Percentiles rank a stretch among this genome's conserved stretches.
These are phyloP conservation scores for Byssothecium circinans DNA, from an alignment of 2,329 filamentous ascomycete genomes.

Conservation along the genomic window DNA sequence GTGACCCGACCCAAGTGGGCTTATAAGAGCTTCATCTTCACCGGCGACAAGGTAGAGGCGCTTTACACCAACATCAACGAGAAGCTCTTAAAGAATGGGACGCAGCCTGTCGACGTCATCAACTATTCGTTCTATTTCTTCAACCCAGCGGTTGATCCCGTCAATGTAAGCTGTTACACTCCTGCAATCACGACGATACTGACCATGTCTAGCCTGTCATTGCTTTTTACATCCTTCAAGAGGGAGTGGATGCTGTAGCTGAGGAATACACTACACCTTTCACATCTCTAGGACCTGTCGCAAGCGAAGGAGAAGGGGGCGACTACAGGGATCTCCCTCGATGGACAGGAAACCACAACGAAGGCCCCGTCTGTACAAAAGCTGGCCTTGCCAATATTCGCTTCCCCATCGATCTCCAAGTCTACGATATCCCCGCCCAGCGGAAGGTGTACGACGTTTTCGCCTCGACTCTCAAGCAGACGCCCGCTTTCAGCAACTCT, in stretches of 20 bases:
- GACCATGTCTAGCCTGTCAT: conserved; percentile 1
- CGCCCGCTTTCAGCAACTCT: neutral
- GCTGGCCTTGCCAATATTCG: conserved; percentile 2
- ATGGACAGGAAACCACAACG: conserved; percentile 4
- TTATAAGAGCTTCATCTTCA: conserved; percentile 7
- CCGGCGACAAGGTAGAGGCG: conserved; percentile 10
- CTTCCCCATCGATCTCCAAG: conserved; percentile 11
- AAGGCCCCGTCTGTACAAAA: conserved; percentile 5
- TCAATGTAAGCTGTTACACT: neutral
- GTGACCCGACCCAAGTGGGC: conserved; percentile 9
- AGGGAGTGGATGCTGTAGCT: neutral
- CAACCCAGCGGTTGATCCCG: neutral
- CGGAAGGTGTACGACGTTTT: neutral
- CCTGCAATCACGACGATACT: neutral
- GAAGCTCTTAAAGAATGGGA: neutral
- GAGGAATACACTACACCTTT: neutral
- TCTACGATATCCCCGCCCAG: conserved; percentile 11
- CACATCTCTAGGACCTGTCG: neutral
- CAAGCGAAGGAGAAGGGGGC: neutral
- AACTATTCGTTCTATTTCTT: neutral
- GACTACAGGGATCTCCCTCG: neutral
- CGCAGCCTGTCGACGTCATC: neutral
- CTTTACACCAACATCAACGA: conserved; percentile 11
- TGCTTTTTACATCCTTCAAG: conserved; percentile 2
- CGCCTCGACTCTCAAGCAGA: neutral